Base-by-base conservation (phyloP, 1,284 basidiomycete genomes). In the Austroboletus novae-zelandiae region DNA sequence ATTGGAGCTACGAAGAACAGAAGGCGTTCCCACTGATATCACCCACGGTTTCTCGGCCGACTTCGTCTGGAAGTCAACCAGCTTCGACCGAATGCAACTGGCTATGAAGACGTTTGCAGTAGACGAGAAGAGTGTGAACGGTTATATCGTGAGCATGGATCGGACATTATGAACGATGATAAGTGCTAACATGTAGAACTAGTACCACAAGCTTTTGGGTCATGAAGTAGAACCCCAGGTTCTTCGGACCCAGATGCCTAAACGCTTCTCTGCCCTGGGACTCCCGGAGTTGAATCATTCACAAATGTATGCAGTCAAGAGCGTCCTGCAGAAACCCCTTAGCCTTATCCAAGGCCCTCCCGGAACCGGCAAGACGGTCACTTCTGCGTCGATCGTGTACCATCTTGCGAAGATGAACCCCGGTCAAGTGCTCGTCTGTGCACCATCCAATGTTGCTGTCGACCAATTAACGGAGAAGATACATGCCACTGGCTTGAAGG, bases 31-130 rank as follows among this genome's bases (percentile, higher is more conserved):
- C 3, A 84, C 88, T 18, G 94, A 99, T 45, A 85, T 94, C 73
- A 96, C 92, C 0, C 92, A 96, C 65, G 92, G 94, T 61, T 99
- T 97, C 65, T 88, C 91, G 0, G 95, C 89, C 39, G 97, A 99
- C 68, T 99, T 99, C 64, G 94, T 99, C 14, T 99, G 97, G 97
- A 99, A 99, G 71, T 94, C 94, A 8, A 99, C 97, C 1, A 97
- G 94, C 66, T 99, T 99, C 62, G 96, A 98, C 69, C 83, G 97
- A 48, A 99, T 99, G 97, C 97, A 99, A 68, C 78, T 92, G 44
- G 97, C 97, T 1, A 98, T 99, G 94, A 98, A 97, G 78, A 98
- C 94, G 2, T 99, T 99, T 69, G 96, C 97, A 10, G 89, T 98
- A 23, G 96, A 99, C 62, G 96, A 99, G 72, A 97, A 98, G 78